Evolutionary conservation across 1,284 basidiomycete species (phyloP).

Genomic region (Sutorius eximius): DNA sequence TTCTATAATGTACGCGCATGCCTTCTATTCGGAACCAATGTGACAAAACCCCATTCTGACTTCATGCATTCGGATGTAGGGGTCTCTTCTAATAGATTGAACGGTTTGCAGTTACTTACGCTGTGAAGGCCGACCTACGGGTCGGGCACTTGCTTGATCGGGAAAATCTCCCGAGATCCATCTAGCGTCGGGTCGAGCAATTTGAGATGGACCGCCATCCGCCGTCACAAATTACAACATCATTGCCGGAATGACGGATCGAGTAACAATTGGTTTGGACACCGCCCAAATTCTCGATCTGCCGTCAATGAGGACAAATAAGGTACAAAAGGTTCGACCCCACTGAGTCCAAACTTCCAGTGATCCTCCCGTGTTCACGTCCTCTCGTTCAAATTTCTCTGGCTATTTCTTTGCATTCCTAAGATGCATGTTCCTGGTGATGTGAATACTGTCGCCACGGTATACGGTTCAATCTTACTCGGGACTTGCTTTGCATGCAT

Average conservation of each 20-base stretch:
- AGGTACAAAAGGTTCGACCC: conserved; percentile 30
- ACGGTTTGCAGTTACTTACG: neutral
- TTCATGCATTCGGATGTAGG: neutral
- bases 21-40: neutral
- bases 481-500: conserved; percentile 32
- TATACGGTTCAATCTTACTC: conserved; percentile 32
- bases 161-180: neutral
- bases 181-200: neutral
- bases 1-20: conserved; percentile 8
- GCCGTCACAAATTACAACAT: conserved; percentile 8
- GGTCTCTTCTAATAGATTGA: neutral
- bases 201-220: neutral
- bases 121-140: neutral
- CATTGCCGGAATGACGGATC: conserved; percentile 22
- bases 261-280: conserved; percentile 10
- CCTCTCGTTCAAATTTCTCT: conserved; percentile 23
- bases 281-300: conserved; percentile 22
- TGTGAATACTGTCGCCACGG: conserved; percentile 32
- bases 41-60: neutral
- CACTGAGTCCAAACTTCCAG: conserved; percentile 2
- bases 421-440: conserved; percentile 32
- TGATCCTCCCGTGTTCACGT: conserved; percentile 32
- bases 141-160: conserved; percentile 1
- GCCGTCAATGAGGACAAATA: conserved; percentile 35
- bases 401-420: neutral